phyloP scores from a whole-genome alignment of 2,329 filamentous ascomycete species.

The Aspergillus aculeatinus region DNA sequence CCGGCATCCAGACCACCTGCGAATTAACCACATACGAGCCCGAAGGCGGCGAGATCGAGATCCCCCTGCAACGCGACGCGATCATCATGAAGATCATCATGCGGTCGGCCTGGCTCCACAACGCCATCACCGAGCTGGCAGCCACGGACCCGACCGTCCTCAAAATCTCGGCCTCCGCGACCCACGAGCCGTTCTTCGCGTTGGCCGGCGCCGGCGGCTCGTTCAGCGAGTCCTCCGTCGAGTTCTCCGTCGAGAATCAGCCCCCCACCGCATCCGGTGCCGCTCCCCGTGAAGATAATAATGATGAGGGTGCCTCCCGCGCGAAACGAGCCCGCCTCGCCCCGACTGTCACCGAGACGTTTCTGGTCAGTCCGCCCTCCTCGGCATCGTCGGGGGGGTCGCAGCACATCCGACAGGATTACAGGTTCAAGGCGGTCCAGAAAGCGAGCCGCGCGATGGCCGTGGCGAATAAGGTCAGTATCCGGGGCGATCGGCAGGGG shows the following conservation, averaged over 20 bases:
- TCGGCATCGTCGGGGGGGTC: conserved; percentile 56
- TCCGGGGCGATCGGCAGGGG: conserved; percentile 82
- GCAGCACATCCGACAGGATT: conserved; percentile 70
- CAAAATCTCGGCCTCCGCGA: conserved; percentile 64
- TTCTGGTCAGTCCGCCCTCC: conserved; percentile 58
- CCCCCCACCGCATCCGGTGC: conserved; percentile 12
- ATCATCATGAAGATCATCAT: conserved; percentile 93
- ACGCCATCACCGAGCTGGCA: conserved; percentile 54
- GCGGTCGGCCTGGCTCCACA: conserved; percentile 57
- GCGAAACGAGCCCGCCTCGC: conserved; percentile 38
- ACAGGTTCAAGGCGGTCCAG: conserved; percentile 84
- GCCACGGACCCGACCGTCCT: conserved; percentile 71
- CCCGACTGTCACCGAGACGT: conserved; percentile 50
- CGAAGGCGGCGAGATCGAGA: conserved; percentile 57
- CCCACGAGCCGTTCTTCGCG: conserved; percentile 66
- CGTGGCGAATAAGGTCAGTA: conserved; percentile 85
- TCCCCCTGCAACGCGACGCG: conserved; percentile 79
- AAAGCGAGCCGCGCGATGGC: conserved; percentile 90
- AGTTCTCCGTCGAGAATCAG: conserved; percentile 55
- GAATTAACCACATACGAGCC: conserved; percentile 85
- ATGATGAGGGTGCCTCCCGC: conserved; percentile 14
- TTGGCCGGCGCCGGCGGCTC: conserved; percentile 64
- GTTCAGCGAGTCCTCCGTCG: conserved; percentile 60
- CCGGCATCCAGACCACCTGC: conserved; percentile 83
- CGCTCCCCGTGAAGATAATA: conserved; percentile 3